Base-by-base conservation (phyloP, 2,329 filamentous ascomycete species). In the Laburnicola sp. region DNA sequence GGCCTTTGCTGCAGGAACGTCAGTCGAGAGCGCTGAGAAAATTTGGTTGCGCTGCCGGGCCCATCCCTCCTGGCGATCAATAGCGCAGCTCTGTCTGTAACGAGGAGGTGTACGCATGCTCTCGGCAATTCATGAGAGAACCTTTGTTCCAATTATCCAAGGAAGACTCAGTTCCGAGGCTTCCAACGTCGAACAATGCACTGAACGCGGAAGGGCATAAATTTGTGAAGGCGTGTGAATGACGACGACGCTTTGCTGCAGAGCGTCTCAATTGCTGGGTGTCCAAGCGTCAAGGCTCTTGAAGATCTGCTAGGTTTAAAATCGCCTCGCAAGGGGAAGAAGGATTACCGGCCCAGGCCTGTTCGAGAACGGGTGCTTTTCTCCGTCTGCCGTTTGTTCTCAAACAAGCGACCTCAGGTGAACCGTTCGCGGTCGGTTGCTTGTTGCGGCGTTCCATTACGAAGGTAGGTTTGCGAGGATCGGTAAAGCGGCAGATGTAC, bases 341-440 rank as follows among this genome's bases (percentile, higher is more conserved):
- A 45, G 41, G 54, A 41, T 39, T 46, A 48, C 27, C 32, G 42
- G 32, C 37, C 50, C 43, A 62, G 35, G 35, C 60, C 54, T 27
- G 25, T 61, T 59, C 52, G 48, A 57, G 58, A 57, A 62, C 59
- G 62, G 59, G 45, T 55, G 48, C 39, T 51, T 43, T 57, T 64
- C 51, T 66, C 62, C 62, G 43, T 45, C 37, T 34, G 59, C 62
- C 62, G 43, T 45, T 45, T 34, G 59, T 49, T 51, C 54, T 48
- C 43, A 50, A 50, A 55, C 35, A 52, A 52, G 53, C 46, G 51
- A 53, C 42, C 30, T 51, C 53, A 42, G 46, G 35, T 42, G 54
- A 53, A 57, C 43, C 45, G 54, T 57, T 57, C 42, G 41, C 56
- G 45, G 30, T 53, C 54, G 47, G 37, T 44, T 34, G 26, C 45